Evolutionary conservation across 805 yeast species (phyloP), one percentile per base, ranked within the genome.

Genomic region (Kodamaea neixiangensis): DNA sequence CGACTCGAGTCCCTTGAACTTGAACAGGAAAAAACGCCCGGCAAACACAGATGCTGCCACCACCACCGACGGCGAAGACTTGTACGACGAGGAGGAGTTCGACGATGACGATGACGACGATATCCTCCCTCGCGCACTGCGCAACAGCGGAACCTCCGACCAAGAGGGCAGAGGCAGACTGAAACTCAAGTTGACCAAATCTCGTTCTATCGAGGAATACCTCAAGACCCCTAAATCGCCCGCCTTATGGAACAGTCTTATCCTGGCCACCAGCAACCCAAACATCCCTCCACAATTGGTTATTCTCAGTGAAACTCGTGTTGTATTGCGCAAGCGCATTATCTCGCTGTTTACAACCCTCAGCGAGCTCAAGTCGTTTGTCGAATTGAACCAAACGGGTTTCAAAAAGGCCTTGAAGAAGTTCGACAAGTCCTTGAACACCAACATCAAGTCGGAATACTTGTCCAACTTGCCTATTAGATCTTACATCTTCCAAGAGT

Each of bases 331-430:
- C 46, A 79, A 77, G 56, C 62, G 79, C 40, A 68, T 76, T 44
- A 77, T 76, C 47, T 75, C 71, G 9, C 63, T 71, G 39, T 79
- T 64, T 59, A 73, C 80, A 14, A 72, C 77, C 3, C 58, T 78
- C 33, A 72, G 79, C 3, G 81, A 79, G 54, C 69, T 79, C 54
- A 77, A 79, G 54, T 76, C 82, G 6, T 79, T 62, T 54, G 69
- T 79, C 44, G 83, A 79, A 53, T 69, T 79, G 55, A 79, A 79
- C 60, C 73, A 72, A 47, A 78, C 81, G 17, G 83, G 82, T 11
- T 78, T 79, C 64, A 73, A 75, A 50, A 79, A 79, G 53, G 82
- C 81, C 7, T 67, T 76, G 53, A 79, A 79, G 57, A 79, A 79
- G 58, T 79, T 79, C 55, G 83, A 79, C 57, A 79, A 79, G 60